Evolutionary conservation across 164 flowering plant genomes (phyloP).

Genomic region (Houttuynia cordata): DNA sequence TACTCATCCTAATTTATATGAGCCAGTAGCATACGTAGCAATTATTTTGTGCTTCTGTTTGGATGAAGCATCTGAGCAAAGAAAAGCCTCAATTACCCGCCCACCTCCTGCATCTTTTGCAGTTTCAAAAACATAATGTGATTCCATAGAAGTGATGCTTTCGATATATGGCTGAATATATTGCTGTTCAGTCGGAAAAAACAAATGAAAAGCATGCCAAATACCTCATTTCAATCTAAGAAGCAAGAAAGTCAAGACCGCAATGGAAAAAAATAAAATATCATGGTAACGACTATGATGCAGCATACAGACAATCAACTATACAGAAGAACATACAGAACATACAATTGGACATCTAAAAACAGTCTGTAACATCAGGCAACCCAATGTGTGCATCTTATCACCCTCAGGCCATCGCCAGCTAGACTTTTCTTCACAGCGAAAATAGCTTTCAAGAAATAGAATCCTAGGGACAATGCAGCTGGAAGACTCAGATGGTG

Average conservation of each 20-base stretch:
- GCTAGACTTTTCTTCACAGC: constrained; percentile 37
- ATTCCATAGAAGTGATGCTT: constrained; percentile 65
- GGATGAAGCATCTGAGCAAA: constrained; percentile 46
- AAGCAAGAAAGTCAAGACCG: neutral
- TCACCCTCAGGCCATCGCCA: constrained; percentile 66
- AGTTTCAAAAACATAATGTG: constrained; percentile 42
- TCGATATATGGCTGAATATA: constrained; percentile 42
- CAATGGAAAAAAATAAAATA: neutral
- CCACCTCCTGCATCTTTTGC: constrained; percentile 73
- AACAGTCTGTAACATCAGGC: constrained; percentile 71
- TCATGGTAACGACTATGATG: neutral
- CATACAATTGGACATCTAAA: constrained; percentile 63
- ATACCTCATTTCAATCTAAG: neutral
- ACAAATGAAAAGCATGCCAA: neutral
- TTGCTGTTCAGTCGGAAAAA: constrained; percentile 28
- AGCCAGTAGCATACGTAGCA: constrained; percentile 37
- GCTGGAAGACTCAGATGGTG: constrained; percentile 35
- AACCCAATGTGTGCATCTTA: constrained; percentile 70
- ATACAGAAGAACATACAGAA: constrained; percentile 31
- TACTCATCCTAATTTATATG: neutral
- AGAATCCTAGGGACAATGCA: constrained; percentile 65
- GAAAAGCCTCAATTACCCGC: constrained; percentile 76
- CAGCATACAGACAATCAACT: neutral
- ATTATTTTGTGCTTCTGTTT: constrained; percentile 62
- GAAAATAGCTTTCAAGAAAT: constrained; percentile 64